Evolutionary conservation across 202 grass and related monocot genomes (phyloP).

Genomic region (Digitaria exilis): DNA sequence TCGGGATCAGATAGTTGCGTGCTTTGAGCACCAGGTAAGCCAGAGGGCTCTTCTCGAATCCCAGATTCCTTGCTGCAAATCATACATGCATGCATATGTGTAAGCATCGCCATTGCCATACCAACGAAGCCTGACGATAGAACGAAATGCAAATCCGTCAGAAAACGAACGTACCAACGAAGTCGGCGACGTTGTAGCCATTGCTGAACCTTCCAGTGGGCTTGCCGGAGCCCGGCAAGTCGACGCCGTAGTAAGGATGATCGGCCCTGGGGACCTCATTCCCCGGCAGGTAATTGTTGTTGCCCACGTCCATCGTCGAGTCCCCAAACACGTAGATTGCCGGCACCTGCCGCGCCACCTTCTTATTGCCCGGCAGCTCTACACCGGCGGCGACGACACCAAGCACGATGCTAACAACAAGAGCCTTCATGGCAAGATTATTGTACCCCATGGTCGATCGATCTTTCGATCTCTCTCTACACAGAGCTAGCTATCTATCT

Average conservation of each 20-base stretch:
- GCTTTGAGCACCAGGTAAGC: slow-evolving; percentile 41
- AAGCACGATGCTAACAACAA: not conserved
- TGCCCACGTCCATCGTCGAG: slow-evolving; percentile 50
- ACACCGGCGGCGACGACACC: not conserved
- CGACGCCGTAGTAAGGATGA: slow-evolving; percentile 22
- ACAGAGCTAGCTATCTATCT: too few relatives aligned
- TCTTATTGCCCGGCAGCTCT: not conserved
- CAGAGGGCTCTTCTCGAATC: slow-evolving; percentile 48
- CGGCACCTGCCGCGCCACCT: not conserved
- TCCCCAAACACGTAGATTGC: slow-evolving; percentile 54
- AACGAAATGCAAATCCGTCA: not conserved
- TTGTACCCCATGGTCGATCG: not conserved
- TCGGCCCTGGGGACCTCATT: not conserved
- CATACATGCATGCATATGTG: too few relatives aligned
- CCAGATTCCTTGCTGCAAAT: slow-evolving; percentile 35
- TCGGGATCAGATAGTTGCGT: not conserved
- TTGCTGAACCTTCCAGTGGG: slow-evolving; percentile 66
- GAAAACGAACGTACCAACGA: not conserved
- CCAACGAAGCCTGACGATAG: too few relatives aligned
- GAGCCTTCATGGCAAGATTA: not conserved
- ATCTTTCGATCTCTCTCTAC: not conserved
- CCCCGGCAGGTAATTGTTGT: slow-evolving; percentile 43
- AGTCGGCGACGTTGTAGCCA: slow-evolving; percentile 51
- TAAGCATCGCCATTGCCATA: too few relatives aligned
- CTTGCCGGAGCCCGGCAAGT: slow-evolving; percentile 16